Conservation (phyloP, 345 rosid species). For the Anacardium occidentale region DNA sequence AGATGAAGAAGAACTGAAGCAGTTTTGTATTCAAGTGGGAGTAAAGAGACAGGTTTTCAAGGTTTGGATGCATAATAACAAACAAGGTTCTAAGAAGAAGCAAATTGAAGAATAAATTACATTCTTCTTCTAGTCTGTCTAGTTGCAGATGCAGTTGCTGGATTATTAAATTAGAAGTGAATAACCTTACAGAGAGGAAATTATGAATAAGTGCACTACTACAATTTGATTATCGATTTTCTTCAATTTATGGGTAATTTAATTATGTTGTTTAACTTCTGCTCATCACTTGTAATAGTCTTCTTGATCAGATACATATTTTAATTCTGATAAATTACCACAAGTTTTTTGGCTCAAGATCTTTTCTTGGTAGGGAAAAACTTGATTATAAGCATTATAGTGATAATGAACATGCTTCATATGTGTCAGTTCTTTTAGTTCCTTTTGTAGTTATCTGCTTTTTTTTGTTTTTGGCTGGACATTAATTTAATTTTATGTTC, state of each 20-base stretch:
- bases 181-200: too few species aligned
- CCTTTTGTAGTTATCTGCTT: background rate
- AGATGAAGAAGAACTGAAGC: slow-evolving; percentile 38
- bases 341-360: too few species aligned
- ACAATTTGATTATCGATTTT: too few species aligned
- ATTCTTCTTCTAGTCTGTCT: background rate
- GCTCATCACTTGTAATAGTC: background rate
- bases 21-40: slow-evolving; percentile 41
- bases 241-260: slow-evolving; percentile 3
- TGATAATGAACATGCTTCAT: background rate
- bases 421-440: background rate
- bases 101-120: slow-evolving; percentile 31
- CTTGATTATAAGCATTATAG: background rate
- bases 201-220: too few species aligned
- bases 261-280: background rate
- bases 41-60: slow-evolving; percentile 49
- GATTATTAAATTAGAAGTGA: too few species aligned
- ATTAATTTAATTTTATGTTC: slow-evolving; percentile 12
- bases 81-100: slow-evolving; percentile 63
- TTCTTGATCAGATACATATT: background rate
- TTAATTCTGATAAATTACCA: background rate
- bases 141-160: too few species aligned
- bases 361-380: too few species aligned
- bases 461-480: slow-evolving; percentile 4
- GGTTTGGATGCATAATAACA: slow-evolving; percentile 68